Percentiles rank a stretch among this genome's conserved stretches.
phyloP scores from a whole-genome alignment of 805 yeast species.

The Candida vartiovaarae region DNA sequence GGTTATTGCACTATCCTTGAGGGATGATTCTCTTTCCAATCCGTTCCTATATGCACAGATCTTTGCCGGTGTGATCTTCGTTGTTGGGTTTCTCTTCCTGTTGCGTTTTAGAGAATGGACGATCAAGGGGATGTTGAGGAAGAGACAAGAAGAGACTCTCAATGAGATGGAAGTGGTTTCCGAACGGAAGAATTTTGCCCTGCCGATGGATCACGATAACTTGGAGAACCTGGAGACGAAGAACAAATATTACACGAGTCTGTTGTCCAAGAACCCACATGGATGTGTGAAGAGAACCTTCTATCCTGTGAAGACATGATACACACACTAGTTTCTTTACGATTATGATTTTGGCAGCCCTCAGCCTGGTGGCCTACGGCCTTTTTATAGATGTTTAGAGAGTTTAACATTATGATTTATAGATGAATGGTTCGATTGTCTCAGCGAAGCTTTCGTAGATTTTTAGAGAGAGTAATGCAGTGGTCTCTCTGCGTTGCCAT shows the following conservation, averaged over 20 bases:
- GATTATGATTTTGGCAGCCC: too few relatives aligned
- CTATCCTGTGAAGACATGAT: slow-evolving; percentile 12
- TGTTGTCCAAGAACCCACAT: slow-evolving; percentile 1
- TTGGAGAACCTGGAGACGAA: not conserved
- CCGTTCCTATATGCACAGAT: slow-evolving; percentile 56
- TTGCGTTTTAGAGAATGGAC: slow-evolving; percentile 44
- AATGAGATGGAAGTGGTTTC: not conserved
- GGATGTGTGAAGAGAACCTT: slow-evolving; percentile 11
- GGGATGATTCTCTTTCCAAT: slow-evolving; percentile 17
- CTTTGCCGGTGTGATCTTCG: slow-evolving; percentile 45
- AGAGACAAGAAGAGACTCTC: slow-evolving; percentile 2
- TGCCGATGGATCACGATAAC: not conserved
- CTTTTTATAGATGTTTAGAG: too few relatives aligned
- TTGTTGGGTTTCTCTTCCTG: slow-evolving; percentile 34
- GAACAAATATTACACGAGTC: slow-evolving; percentile 3
- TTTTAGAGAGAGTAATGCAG: too few relatives aligned
- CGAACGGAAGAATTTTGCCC: not conserved
- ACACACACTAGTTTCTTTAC: too few relatives aligned
- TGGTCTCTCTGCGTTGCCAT: too few relatives aligned
- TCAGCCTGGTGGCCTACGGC: too few relatives aligned
- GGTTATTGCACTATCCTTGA: slow-evolving; percentile 46
- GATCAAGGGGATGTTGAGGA: slow-evolving; percentile 29
- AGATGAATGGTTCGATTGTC: too few relatives aligned
- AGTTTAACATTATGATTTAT: too few relatives aligned
- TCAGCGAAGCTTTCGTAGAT: too few relatives aligned